Percentiles rank a stretch among this genome's conserved stretches.
phyloP scores from a whole-genome alignment of 2,329 filamentous ascomycete species.

The Alternaria sp. region DNA sequence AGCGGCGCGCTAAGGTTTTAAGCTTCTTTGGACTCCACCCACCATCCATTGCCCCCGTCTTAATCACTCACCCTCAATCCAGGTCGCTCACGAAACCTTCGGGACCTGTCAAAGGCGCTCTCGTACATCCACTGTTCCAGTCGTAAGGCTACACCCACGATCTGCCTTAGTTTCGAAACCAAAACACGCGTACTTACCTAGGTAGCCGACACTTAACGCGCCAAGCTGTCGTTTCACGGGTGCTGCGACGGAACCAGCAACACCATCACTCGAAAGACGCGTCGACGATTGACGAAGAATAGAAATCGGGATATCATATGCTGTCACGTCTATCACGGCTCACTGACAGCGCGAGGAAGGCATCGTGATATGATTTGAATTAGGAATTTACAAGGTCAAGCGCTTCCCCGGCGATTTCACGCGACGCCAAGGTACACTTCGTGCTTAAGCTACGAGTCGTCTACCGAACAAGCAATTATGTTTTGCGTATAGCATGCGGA shows the following conservation, averaged over 20 bases:
- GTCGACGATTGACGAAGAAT: neutral
- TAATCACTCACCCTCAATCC: neutral
- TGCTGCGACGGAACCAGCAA: slow-evolving; percentile 15
- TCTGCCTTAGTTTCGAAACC: slow-evolving; percentile 32
- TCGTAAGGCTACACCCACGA: neutral
- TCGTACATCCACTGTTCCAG: slow-evolving; percentile 18
- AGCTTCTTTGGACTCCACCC: slow-evolving; percentile 12
- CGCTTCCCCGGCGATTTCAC: neutral
- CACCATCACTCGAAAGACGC: slow-evolving; percentile 1
- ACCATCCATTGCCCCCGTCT: neutral
- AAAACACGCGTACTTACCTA: slow-evolving; percentile 21
- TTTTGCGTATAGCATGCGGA: slow-evolving; percentile 7
- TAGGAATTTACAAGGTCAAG: neutral
- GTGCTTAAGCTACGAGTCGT: neutral
- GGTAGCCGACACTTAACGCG: neutral
- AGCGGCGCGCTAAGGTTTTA: slow-evolving; percentile 13
- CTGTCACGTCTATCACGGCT: neutral
- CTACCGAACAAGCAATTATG: neutral
- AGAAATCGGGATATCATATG: neutral
- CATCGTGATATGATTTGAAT: neutral
- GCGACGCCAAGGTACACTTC: neutral
- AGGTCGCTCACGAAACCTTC: slow-evolving; percentile 7
- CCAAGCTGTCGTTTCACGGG: slow-evolving; percentile 13
- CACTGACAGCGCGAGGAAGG: neutral
- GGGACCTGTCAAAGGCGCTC: slow-evolving; percentile 3